phyloP scores from a whole-genome alignment of 768 basidiomycete species.

The Pleurotus tuber-regium region DNA sequence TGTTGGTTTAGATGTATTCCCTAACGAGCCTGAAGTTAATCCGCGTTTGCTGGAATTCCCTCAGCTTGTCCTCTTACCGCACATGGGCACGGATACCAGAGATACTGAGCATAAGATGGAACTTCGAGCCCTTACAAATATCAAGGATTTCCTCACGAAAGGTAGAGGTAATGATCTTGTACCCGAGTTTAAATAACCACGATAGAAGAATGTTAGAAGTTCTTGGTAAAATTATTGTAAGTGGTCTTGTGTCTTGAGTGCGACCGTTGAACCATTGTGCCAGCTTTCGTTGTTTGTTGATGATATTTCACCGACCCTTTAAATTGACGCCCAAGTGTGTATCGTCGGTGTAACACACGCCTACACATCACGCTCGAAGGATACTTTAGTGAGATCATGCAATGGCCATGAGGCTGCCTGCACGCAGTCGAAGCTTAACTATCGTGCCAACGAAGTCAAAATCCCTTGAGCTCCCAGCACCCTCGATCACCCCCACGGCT shows the following conservation, averaged over 20 bases:
- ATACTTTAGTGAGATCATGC: no score
- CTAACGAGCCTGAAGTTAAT: constrained; percentile 80
- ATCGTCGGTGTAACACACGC: no score
- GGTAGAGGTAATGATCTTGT: constrained; percentile 71
- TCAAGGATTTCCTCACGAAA: constrained; percentile 63
- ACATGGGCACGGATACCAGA: constrained; percentile 87
- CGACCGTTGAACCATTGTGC: neutral
- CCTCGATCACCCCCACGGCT: neutral
- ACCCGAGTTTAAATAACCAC: constrained; percentile 42
- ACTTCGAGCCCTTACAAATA: constrained; percentile 75
- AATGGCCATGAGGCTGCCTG: constrained; percentile 8
- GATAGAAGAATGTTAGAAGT: neutral
- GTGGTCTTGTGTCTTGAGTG: neutral
- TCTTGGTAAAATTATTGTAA: neutral
- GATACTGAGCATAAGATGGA: constrained; percentile 85
- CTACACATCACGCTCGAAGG: no score
- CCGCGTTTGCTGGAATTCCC: constrained; percentile 78
- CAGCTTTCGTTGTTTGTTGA: neutral
- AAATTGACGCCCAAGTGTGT: no score
- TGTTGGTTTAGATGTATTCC: constrained; percentile 84
- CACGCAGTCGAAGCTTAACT: neutral
- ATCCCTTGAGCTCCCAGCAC: neutral
- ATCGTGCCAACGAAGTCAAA: neutral
- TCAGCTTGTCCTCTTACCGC: constrained; percentile 83
- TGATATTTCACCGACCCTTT: neutral